phyloP scores from a whole-genome alignment of 257 asterid genomes.

The Solanum ossicruentum region DNA sequence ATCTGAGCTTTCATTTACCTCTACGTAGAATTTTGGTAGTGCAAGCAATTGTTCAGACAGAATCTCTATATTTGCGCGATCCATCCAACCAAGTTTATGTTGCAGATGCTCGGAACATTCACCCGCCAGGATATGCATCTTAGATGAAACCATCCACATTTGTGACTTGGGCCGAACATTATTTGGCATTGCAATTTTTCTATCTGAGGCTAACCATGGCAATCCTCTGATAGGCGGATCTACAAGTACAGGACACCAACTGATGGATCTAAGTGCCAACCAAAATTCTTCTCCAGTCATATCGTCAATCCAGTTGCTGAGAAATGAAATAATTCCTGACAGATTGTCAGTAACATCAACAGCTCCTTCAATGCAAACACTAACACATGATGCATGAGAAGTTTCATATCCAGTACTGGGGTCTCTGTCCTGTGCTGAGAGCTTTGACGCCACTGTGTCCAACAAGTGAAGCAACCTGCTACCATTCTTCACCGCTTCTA shows the following conservation, averaged over 20 bases:
- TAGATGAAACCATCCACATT: slow-evolving; percentile 82
- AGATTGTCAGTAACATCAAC: slow-evolving; percentile 23
- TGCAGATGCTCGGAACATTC: slow-evolving; percentile 56
- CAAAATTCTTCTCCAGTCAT: slow-evolving; percentile 52
- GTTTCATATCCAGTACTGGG: slow-evolving; percentile 12
- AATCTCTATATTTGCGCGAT: slow-evolving; percentile 32
- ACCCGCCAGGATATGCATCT: slow-evolving; percentile 65
- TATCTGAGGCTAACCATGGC: slow-evolving; percentile 60
- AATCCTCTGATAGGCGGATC: slow-evolving; percentile 58
- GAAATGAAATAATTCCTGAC: slow-evolving; percentile 25
- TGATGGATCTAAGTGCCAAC: slow-evolving; percentile 47
- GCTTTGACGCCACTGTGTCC: slow-evolving; percentile 39
- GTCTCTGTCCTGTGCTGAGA: slow-evolving; percentile 27
- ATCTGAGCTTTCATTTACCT: slow-evolving; percentile 21
- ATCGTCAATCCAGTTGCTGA: slow-evolving; percentile 47
- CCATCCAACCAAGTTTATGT: slow-evolving; percentile 78
- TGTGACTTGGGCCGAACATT: slow-evolving; percentile 68
- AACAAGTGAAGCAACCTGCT: slow-evolving; percentile 67
- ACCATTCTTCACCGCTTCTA: slow-evolving; percentile 34
- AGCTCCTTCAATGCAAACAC: slow-evolving; percentile 28
- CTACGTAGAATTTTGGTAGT: slow-evolving; percentile 41
- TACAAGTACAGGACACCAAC: slow-evolving; percentile 83
- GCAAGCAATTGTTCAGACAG: slow-evolving; percentile 66
- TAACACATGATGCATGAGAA: slow-evolving; percentile 18
- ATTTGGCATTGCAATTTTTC: slow-evolving; percentile 52